Evolutionary conservation across 768 basidiomycete genomes (phyloP), one percentile per base, ranked within the genome.

Genomic region (Suillus ampliporus): DNA sequence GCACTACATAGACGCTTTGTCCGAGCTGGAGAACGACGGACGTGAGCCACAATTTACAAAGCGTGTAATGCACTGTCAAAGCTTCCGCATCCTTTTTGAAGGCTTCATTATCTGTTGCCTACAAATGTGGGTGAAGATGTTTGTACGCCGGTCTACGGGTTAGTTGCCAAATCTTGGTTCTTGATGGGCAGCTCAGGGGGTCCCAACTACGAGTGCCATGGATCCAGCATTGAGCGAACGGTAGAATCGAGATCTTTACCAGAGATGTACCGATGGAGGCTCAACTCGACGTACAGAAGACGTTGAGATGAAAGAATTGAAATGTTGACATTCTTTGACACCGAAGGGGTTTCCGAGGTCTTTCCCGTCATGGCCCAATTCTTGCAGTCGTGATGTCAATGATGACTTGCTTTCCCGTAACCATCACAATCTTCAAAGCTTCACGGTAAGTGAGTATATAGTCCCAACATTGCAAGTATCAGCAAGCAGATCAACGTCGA

Each of bases 1-100:
- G 17, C 5, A 11, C 31, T 51, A 28, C 26, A 56, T 19, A 40
- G 26, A 56, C 23, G 38, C 54, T 56, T 56, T 56, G 54, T 56
- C 38, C 10, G 17, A 6, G 38, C 11, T 26, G 6, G 38, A 40
- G 38, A 8, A 28, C n/a, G n/a, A n/a, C n/a, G n/a, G n/a, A n/a
- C 17, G 6, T 28, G 54, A 56, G 37, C 54, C 23, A 40, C 23
- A n/a, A n/a, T n/a, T n/a, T 23, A 40, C 54, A 56, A 56, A 56
- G 54, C 37, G 9, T 17, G 17, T n/a, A 40, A 56, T 23, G 53
- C 3, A 56, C 26, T 26, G 11, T 56, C 17, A 56, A 56, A 56
- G 54, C 38, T 40, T 56, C 54, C 17, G 6, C 17, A 40, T 28
- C 21, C 17, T 1, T n/a, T 31, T 40, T 13, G 17, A 56, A 19